Evolutionary conservation across 169 alveolate species (phyloP).

Genomic region (Plasmodium inui): DNA sequence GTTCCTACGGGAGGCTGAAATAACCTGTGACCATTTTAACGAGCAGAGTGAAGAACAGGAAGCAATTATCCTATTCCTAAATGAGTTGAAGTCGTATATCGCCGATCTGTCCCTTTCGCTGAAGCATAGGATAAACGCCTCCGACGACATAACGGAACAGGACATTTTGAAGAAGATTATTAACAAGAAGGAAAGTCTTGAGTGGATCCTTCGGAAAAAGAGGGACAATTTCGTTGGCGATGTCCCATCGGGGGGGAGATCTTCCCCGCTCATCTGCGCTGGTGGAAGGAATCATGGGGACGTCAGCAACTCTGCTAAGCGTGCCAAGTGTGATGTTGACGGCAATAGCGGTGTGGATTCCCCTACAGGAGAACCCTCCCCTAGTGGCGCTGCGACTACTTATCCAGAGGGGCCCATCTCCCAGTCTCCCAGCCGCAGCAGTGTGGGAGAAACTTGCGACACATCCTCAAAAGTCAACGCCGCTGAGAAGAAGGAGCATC

Average conservation of each 20-base stretch:
- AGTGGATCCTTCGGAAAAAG: slow-evolving; percentile 9
- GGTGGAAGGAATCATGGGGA: not conserved
- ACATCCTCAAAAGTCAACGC: not conserved
- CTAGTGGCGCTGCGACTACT: not conserved
- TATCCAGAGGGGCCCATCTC: not conserved
- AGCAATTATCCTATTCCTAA: slow-evolving; percentile 20
- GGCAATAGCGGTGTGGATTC: not conserved
- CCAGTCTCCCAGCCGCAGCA: not conserved
- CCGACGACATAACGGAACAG: slow-evolving; percentile 7
- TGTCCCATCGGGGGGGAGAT: not conserved
- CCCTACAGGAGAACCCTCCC: not conserved
- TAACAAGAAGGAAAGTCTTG: slow-evolving; percentile 30
- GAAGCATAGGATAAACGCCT: slow-evolving; percentile 8
- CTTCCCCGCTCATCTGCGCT: not conserved
- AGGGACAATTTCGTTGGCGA: not conserved
- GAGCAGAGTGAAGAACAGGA: slow-evolving; percentile 50
- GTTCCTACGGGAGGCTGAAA: slow-evolving; percentile 48
- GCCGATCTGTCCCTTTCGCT: slow-evolving; percentile 26
- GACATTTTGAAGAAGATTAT: slow-evolving; percentile 57
- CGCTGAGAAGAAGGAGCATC: not conserved
- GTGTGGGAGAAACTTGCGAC: not conserved
- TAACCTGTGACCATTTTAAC: slow-evolving; percentile 46
- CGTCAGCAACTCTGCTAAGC: not conserved
- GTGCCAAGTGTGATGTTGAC: not conserved
- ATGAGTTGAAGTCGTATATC: slow-evolving; percentile 37